Base-by-base conservation (phyloP, 192 early-diverging fungal genomes). In the Coemansia sp. region DNA sequence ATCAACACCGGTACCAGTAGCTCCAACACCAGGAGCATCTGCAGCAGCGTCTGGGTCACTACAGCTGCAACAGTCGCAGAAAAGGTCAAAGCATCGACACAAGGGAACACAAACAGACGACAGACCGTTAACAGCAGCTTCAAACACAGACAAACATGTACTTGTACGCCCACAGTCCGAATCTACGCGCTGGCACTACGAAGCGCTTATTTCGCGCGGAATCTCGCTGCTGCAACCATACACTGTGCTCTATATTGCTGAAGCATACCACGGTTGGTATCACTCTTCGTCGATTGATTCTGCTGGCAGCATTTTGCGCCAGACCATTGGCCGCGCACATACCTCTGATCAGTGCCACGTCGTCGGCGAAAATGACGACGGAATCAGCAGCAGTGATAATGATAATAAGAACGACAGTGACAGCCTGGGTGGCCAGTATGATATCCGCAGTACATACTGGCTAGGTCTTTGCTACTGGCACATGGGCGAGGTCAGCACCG, bases 381-480 rank as follows among this genome's bases (percentile, higher is more conserved):
- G 10, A 38, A 38, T 4, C 36, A 38, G 36, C 36, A 32, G 14
- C 3, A n/a, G 36, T 60, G 36, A 10, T 34, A 32, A 3, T 18
- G 38, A 7, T 55, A 8, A 22, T 17, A 48, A 56, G 0, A 28
- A 25, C 12, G 4, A 22, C 12, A 12, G 14, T 20, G 16, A 31
- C 11, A 52, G 56, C 56, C 22, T 52, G 45, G 50, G 22, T 54
- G 66, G 66, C 18, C 32, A 1, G 22, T 70, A 57, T n/a, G 79
- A 82, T 33, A 66, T 71, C 28, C 74, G 79, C 36, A 82, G 79
- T 42, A 55, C 67, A n/a, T 82, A 82, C 45, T 82, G 74, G 79
- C 66, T 82, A 61, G 79, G 68, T 48, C 68, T 76, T n/a, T 76
- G 79, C 50, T 63, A 82, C 51, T 82, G 79, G 79, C 73, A 82